Percentiles rank a stretch among this genome's conserved stretches.
These are phyloP conservation scores for Lactarius tabidus DNA, from an alignment of 768 basidiomycete genomes.

Conservation along the genomic window DNA sequence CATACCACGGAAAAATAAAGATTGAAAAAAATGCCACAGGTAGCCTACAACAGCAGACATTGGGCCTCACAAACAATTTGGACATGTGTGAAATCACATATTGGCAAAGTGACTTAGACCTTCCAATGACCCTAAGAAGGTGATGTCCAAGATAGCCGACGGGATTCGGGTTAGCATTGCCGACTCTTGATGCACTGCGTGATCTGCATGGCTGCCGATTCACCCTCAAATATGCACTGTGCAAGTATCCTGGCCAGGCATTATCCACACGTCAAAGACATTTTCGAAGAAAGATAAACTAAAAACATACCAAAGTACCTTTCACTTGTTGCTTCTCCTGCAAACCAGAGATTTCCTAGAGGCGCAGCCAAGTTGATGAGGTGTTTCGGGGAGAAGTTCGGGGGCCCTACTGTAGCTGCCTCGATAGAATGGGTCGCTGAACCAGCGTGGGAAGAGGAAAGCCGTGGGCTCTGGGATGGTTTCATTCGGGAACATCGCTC, in stretches of 20 bases:
- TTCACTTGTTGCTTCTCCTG: conserved; percentile 54
- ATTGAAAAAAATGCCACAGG: too few relatives aligned
- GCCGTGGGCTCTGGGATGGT: conserved; percentile 49
- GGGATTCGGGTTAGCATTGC: conserved; percentile 8
- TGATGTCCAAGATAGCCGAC: conserved; percentile 23
- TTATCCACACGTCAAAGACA: too few relatives aligned
- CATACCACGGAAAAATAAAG: too few relatives aligned
- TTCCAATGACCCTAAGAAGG: too few relatives aligned
- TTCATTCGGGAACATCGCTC: conserved; percentile 50
- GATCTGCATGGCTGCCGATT: conserved; percentile 26
- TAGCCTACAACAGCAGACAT: too few relatives aligned
- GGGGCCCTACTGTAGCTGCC: conserved; percentile 65
- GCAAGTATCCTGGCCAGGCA: conserved; percentile 31
- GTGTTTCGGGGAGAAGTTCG: conserved; percentile 49
- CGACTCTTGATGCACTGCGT: conserved; percentile 28
- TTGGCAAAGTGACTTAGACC: conserved; percentile 14
- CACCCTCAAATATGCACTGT: conserved; percentile 34
- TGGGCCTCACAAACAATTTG: too few relatives aligned
- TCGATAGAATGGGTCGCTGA: conserved; percentile 44
- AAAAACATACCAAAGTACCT: conserved; percentile 48
- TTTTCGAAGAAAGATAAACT: neutral
- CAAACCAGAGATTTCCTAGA: conserved; percentile 51
- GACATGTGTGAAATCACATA: too few relatives aligned
- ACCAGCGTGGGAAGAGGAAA: conserved; percentile 54
- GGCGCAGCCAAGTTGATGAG: conserved; percentile 51